phyloP scores from a whole-genome alignment of 192 early-diverging fungal genomes.

The Dimargaris cristalligena region DNA sequence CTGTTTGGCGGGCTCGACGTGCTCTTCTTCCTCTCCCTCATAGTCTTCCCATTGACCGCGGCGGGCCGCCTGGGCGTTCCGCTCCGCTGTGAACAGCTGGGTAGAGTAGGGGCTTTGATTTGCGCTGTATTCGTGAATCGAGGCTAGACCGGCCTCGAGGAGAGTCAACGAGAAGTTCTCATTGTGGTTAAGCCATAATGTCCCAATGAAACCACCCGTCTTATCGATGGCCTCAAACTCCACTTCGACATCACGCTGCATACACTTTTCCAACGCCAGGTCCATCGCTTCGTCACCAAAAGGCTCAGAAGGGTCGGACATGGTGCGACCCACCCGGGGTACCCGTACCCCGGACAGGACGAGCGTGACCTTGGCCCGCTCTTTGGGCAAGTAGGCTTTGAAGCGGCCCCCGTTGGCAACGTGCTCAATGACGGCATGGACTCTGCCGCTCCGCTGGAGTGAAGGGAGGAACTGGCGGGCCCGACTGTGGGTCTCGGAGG shows the following conservation, averaged over 20 bases:
- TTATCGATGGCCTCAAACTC: slow-evolving; percentile 80
- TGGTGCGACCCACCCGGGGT: slow-evolving; percentile 54
- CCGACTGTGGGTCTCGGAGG: slow-evolving; percentile 61
- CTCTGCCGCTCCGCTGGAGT: slow-evolving; percentile 61
- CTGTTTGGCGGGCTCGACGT: slow-evolving; percentile 11
- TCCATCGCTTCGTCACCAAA: slow-evolving; percentile 70
- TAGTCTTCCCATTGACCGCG: slow-evolving; percentile 59
- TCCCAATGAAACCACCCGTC: slow-evolving; percentile 80
- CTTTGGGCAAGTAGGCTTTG: slow-evolving; percentile 66
- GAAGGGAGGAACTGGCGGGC: slow-evolving; percentile 74
- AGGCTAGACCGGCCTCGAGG: slow-evolving; percentile 65
- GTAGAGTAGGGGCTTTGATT: slow-evolving; percentile 52
- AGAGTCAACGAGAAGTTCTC: slow-evolving; percentile 61
- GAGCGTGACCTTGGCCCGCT: slow-evolving; percentile 67
- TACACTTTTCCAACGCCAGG: slow-evolving; percentile 36
- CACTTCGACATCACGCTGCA: slow-evolving; percentile 90
- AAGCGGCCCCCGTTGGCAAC: slow-evolving; percentile 71
- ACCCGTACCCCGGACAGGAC: slow-evolving; percentile 73
- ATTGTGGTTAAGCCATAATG: slow-evolving; percentile 48
- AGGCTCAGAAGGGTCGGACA: slow-evolving; percentile 62
- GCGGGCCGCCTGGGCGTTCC: slow-evolving; percentile 44
- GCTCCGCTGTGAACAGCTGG: slow-evolving; percentile 61
- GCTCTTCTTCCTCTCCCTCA: slow-evolving; percentile 28
- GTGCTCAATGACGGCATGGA: slow-evolving; percentile 75
- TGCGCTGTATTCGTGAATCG: slow-evolving; percentile 71